phyloP scores from a whole-genome alignment of 1,284 basidiomycete species.

The Trichosporon sp. region DNA sequence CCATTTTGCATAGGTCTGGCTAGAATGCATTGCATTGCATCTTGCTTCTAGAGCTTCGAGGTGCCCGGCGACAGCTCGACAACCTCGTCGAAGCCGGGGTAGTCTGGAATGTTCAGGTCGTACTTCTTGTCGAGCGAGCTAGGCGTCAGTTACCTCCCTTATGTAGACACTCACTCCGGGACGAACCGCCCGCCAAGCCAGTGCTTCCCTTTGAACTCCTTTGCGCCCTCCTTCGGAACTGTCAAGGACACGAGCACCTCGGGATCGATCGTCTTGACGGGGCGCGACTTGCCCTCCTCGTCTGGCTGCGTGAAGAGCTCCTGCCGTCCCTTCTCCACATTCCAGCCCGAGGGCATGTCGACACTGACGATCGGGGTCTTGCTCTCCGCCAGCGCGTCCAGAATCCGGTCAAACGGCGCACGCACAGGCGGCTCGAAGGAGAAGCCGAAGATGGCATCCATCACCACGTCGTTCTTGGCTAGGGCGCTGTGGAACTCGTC shows the following conservation, averaged over 20 bases:
- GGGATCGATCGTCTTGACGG: slow-evolving; percentile 64
- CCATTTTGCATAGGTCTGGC: neutral
- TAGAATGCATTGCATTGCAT: neutral
- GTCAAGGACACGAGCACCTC: slow-evolving; percentile 87
- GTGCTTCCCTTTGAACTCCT: slow-evolving; percentile 75
- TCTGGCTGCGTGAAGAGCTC: slow-evolving; percentile 42
- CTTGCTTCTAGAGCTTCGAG: slow-evolving; percentile 23
- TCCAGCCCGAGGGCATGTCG: slow-evolving; percentile 96
- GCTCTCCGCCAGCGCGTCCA: slow-evolving; percentile 69
- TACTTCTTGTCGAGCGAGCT: slow-evolving; percentile 68
- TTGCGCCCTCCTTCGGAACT: slow-evolving; percentile 87
- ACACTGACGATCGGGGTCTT: slow-evolving; percentile 80
- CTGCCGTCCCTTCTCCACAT: slow-evolving; percentile 62
- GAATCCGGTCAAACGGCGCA: slow-evolving; percentile 77
- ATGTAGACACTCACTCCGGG: slow-evolving; percentile 58
- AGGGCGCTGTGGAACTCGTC: slow-evolving; percentile 63
- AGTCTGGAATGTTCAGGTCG: slow-evolving; percentile 73
- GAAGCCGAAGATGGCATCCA: slow-evolving; percentile 98
- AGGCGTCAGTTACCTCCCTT: too few relatives aligned
- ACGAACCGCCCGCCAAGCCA: slow-evolving; percentile 93
- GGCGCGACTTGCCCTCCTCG: slow-evolving; percentile 67
- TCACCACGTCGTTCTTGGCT: slow-evolving; percentile 70
- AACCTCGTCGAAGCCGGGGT: slow-evolving; percentile 76
- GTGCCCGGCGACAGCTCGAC: slow-evolving; percentile 63
- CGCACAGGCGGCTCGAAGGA: slow-evolving; percentile 89